Evolutionary conservation across 2,329 filamentous ascomycete species (phyloP), one percentile per base, ranked within the genome.

Genomic region (Colletotrichum salicis): DNA sequence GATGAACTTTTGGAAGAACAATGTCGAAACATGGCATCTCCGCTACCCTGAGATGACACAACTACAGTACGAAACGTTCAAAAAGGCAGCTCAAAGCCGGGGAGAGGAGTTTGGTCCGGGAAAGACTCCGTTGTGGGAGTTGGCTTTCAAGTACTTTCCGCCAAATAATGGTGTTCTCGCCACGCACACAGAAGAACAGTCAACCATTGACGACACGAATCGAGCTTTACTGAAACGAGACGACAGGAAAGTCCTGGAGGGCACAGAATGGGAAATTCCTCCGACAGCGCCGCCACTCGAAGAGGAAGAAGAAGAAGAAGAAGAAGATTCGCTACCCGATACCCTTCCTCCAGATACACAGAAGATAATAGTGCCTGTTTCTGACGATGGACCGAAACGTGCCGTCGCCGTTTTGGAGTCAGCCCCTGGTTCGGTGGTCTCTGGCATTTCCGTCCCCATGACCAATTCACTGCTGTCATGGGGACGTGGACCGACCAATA

Each of bases 401-500:
- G 80, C 85, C 3, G 85, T 94, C 2, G 94, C 93, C 8, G 88
- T 89, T 66, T 83, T 97, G 15, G 88, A 89, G 15, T 91, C 92
- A 0, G 86, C 91, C 0, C 77, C 87, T 0, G 90, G 89, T 15
- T 97, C 95, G 0, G 86, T 89, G 71, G 84, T 93, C 7, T 83
- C 87, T 1, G 87, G 86, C 27, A 86, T 94, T 29, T 88, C 87
- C 0, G 85, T 97, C 37, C 87, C 87, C 41, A 84, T 98, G 15
- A 89, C 90, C 12, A 87, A 90, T 52, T 89, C 90, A 4, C 82
- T 94, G 75, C 90, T 92, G 0, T 92, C 91, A 0, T 98, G 94
- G 91, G 96, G 96, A 35, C 90, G 96, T 31, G 89, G 89, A 0
- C 84, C 82, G 1, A 85, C 87, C 24, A 95, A 94, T 76, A 96